Evolutionary conservation across 257 asterid genomes (phyloP).

Genomic region (Capsicum baccatum): DNA sequence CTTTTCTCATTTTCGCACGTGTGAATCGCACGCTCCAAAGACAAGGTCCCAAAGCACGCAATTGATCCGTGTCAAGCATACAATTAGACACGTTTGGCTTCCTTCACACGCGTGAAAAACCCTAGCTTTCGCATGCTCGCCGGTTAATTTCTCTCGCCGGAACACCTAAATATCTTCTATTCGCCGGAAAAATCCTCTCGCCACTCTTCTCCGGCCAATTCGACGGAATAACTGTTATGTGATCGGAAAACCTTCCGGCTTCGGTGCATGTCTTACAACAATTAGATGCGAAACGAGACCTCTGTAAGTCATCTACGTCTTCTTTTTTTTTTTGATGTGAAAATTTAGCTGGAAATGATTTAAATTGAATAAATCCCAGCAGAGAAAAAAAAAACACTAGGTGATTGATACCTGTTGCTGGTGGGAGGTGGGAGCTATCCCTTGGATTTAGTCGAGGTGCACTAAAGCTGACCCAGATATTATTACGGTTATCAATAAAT

Average conservation of each 20-base stretch:
- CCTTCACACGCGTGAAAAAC: constrained; percentile 61
- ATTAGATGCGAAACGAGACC: constrained; percentile 34
- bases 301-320: constrained; percentile 34
- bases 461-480: too few species aligned
- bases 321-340: neutral
- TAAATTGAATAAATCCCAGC: neutral
- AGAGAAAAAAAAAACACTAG: too few species aligned
- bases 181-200: too few species aligned
- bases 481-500: too few species aligned
- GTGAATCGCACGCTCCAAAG: constrained; percentile 76
- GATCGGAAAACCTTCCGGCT: neutral
- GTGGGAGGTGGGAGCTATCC: too few species aligned
- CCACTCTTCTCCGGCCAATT: too few species aligned
- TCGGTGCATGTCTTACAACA: neutral
- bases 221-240: too few species aligned
- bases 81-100: constrained; percentile 61
- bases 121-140: constrained; percentile 42
- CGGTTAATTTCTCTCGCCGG: neutral
- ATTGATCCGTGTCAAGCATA: constrained; percentile 58
- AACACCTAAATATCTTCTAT: too few species aligned
- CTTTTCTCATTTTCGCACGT: constrained; percentile 48
- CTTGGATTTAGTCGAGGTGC: too few species aligned
- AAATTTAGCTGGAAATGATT: neutral
- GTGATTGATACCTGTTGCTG: too few species aligned
- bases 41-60: constrained; percentile 58